Conservation (phyloP, 106 monocot genomes). For the Posidonia australis region DNA sequence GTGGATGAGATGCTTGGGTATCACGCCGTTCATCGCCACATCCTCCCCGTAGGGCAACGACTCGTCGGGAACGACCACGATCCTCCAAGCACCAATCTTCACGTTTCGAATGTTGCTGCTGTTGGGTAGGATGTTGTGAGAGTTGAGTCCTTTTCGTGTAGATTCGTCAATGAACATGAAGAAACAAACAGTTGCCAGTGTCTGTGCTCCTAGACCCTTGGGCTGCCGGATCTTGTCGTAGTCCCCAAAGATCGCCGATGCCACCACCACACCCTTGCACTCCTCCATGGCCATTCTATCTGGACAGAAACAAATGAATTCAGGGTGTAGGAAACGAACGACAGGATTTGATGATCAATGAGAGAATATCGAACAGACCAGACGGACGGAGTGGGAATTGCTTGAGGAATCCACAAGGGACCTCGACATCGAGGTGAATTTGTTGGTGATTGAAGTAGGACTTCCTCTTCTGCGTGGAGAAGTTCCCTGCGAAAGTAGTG, state of each 20-base stretch:
- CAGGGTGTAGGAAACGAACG: not conserved
- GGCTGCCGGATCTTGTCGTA: constrained; percentile 90
- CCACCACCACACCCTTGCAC: constrained; percentile 64
- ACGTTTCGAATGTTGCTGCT: not conserved
- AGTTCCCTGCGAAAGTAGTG: constrained; percentile 59
- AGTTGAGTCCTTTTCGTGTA: constrained; percentile 38
- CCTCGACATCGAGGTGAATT: not conserved
- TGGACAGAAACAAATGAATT: too few species aligned
- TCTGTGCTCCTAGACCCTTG: constrained; percentile 44
- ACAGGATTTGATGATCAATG: not conserved
- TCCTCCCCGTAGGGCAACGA: constrained; percentile 43
- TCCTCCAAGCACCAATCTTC: constrained; percentile 54
- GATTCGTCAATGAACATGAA: constrained; percentile 86
- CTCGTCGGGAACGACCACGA: constrained; percentile 27
- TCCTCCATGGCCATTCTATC: constrained; percentile 67
- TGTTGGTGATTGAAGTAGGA: constrained; percentile 32
- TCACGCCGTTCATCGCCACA: constrained; percentile 82
- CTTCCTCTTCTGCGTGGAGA: constrained; percentile 41
- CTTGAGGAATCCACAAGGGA: constrained; percentile 77
- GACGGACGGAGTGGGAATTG: constrained; percentile 47
- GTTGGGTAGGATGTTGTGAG: constrained; percentile 33
- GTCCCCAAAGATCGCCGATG: constrained; percentile 63
- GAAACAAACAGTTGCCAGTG: constrained; percentile 56
- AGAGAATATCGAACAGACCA: constrained; percentile 24
- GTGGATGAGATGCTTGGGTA: constrained; percentile 66